A percentile compares a stretch with the other conserved stretches of the same genome.
Evolutionary conservation across 2,329 filamentous ascomycete genomes (phyloP).

Genomic region (Xylaria sp.): DNA sequence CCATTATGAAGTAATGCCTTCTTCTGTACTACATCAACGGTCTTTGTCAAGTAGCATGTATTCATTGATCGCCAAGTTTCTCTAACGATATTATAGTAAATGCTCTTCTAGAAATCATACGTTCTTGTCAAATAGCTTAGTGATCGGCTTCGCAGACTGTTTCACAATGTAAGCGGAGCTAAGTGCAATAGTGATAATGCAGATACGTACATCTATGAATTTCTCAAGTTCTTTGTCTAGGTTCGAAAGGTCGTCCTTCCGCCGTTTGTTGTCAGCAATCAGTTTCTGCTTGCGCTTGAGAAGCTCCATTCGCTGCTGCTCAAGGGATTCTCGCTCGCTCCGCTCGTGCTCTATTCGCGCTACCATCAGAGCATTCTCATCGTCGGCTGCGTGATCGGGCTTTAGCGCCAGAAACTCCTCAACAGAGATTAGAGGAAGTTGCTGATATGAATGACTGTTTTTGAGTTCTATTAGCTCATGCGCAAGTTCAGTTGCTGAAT

Average conservation of each 20-base stretch:
- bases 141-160: constrained; percentile 87
- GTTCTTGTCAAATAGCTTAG: constrained; percentile 82
- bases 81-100: neutral
- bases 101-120: constrained; percentile 33
- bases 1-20: neutral
- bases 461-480: constrained; percentile 41
- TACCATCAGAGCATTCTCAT: constrained; percentile 86
- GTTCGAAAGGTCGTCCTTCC: constrained; percentile 91
- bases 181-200: constrained; percentile 30
- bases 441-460: constrained; percentile 83
- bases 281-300: constrained; percentile 73
- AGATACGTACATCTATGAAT: constrained; percentile 80
- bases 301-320: constrained; percentile 83
- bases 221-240: constrained; percentile 92
- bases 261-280: constrained; percentile 82
- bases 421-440: constrained; percentile 83
- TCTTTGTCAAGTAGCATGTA: neutral
- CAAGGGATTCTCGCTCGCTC: constrained; percentile 82
- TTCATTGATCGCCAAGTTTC: neutral
- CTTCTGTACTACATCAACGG: constrained; percentile 1
- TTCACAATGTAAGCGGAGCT: constrained; percentile 36
- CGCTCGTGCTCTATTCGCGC: constrained; percentile 93
- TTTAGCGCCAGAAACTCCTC: constrained; percentile 83
- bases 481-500: constrained; percentile 28
- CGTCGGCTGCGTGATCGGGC: constrained; percentile 77